Evolutionary conservation across 495 filamentous ascomycete genomes (phyloP).

Genomic region (Podospora sp.): DNA sequence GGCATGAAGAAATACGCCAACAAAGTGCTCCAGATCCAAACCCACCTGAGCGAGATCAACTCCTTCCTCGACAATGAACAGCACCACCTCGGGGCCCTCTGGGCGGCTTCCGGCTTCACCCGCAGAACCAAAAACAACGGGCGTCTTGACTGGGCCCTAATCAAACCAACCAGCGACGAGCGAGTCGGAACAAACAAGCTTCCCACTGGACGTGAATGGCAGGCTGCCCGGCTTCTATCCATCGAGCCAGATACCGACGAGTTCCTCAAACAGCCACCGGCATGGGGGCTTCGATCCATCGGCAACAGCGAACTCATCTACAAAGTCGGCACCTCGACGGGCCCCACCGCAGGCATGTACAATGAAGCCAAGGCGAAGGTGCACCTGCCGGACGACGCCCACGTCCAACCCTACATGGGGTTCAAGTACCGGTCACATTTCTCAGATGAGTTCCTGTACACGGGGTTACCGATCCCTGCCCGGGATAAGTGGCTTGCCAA

Average conservation of each 20-base stretch:
- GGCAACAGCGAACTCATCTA: not conserved
- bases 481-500: not conserved
- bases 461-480: too few species aligned
- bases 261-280: conserved; percentile 15
- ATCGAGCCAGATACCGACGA: too few species aligned
- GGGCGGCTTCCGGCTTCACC: conserved; percentile 4
- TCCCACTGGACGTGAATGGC: not conserved
- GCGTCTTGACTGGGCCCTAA: conserved; percentile 17
- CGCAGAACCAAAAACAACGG: conserved; percentile 6
- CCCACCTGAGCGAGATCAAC: too few species aligned
- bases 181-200: conserved; percentile 13
- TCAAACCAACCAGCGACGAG: conserved; percentile 3
- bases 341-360: not conserved
- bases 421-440: not conserved
- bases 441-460: not conserved
- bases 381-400: not conserved
- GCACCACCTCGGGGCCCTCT: too few species aligned
- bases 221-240: not conserved
- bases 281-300: conserved; percentile 3
- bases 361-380: not conserved
- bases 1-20: too few species aligned
- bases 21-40: too few species aligned
- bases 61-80: too few species aligned
- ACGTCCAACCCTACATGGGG: conserved; percentile 6
- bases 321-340: conserved; percentile 15